Evolutionary conservation across 352 stramenopile genomes (phyloP).

Genomic region (Halophytophthora polymorphica): DNA sequence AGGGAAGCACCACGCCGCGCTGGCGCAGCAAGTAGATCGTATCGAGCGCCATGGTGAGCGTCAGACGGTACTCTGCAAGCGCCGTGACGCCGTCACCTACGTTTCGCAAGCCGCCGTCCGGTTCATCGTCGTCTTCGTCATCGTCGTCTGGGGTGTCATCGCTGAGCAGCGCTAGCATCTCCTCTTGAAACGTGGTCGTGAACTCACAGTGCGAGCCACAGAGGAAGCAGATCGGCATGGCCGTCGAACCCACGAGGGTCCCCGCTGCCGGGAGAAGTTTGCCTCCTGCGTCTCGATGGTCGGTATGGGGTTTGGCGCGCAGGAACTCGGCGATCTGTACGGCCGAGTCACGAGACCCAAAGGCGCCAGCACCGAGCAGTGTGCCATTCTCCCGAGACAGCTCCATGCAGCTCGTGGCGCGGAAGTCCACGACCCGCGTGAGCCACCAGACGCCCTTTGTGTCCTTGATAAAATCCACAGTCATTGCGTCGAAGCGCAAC

Average conservation of each 20-base stretch:
- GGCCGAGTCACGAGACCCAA: conserved; percentile 30
- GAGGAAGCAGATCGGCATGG: conserved; percentile 41
- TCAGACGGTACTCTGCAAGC: conserved; percentile 67
- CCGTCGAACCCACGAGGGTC: conserved; percentile 15
- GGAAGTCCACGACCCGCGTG: conserved; percentile 55
- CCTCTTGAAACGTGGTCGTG: conserved; percentile 27
- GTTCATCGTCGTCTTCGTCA: conserved; percentile 3
- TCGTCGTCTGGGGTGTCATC: conserved; percentile 16
- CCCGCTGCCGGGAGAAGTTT: too few relatives aligned
- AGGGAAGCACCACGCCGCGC: conserved; percentile 41
- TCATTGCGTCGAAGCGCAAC: conserved; percentile 56
- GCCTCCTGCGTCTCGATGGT: too few relatives aligned
- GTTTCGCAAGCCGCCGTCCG: not conserved
- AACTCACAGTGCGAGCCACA: conserved; percentile 60
- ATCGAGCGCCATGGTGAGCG: conserved; percentile 69
- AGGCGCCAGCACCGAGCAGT: not conserved
- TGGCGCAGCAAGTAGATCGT: conserved; percentile 69
- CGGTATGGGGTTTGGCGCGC: conserved; percentile 43
- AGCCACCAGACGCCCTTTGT: conserved; percentile 61
- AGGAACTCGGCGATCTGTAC: conserved; percentile 43
- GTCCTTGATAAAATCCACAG: conserved; percentile 73
- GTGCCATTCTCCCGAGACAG: conserved; percentile 10
- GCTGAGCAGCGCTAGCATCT: conserved; percentile 36
- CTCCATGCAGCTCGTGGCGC: conserved; percentile 24
- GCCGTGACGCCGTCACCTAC: too few relatives aligned